Conservation (phyloP, 2,329 filamentous ascomycete species). For the Amphichorda felina region DNA sequence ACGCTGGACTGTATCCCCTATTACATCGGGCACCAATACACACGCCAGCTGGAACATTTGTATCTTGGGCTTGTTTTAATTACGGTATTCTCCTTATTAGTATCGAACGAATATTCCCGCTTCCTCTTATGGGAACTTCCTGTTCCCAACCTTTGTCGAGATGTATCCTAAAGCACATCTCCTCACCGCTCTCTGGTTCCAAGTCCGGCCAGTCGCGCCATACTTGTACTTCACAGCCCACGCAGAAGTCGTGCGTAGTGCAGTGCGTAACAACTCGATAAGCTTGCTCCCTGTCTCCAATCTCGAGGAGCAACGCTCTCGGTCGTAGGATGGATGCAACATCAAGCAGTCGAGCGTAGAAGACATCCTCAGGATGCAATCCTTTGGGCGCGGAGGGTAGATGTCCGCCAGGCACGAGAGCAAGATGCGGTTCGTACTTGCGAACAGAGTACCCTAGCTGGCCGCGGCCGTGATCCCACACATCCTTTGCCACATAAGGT, state of each 20-base stretch:
- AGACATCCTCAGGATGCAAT: constrained; percentile 36
- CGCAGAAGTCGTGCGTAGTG: constrained; percentile 11
- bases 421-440: constrained; percentile 67
- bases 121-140: constrained; percentile 25
- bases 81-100: constrained; percentile 12
- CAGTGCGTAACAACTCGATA: constrained; percentile 44
- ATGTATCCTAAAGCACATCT: constrained; percentile 9
- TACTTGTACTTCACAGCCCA: constrained; percentile 40
- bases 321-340: constrained; percentile 37
- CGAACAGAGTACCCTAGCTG: constrained; percentile 62
- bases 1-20: too few relatives aligned
- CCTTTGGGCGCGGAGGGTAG: constrained; percentile 13
- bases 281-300: constrained; percentile 60
- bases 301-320: constrained; percentile 53
- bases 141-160: constrained; percentile 6
- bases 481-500: constrained; percentile 65
- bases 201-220: constrained; percentile 59
- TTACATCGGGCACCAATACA: too few relatives aligned
- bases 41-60: too few relatives aligned
- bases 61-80: too few relatives aligned
- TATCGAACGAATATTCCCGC: constrained; percentile 35
- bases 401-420: constrained; percentile 48
- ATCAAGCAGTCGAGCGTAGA: constrained; percentile 55
- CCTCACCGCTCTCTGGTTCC: constrained; percentile 12
- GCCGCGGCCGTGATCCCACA: constrained; percentile 24